Base-by-base conservation (phyloP, 2,329 filamentous ascomycete genomes). In the Fusarium burgessii region DNA sequence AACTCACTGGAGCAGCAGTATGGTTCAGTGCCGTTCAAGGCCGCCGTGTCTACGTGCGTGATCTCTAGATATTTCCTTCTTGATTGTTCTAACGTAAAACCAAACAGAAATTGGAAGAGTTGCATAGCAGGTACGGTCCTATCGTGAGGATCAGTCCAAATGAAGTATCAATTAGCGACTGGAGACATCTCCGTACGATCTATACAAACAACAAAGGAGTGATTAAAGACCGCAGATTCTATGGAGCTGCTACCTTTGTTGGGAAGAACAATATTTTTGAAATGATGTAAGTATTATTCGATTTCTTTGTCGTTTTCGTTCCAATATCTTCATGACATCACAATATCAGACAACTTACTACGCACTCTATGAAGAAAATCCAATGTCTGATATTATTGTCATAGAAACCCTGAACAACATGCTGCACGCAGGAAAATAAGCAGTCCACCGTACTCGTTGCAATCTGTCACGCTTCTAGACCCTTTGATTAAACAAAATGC, bases 31-130 rank as follows among this genome's bases (percentile, higher is more conserved):
- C 32, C 8, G 3, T 50, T 2, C 15, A 35, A 50, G 47, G 47
- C 15, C 32, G 47, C 13, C 47, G 47, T 6, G 20, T 25, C 14
- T 50, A 35, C 32, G 47, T 50, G 23, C 0, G 47, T 35, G 0
- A 50, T 6, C 15, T 23, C 7, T 2, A 2, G 0, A 3, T 0
- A 23, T 18, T 2, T 2, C n/a, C 2, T 33, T 17, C 2, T 2
- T 17, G 14, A 14, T 13, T 13, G 7, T 17, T 1, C 27, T 20
- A 7, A 47, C 2, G 18, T 2, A 4, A 23, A 1, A 33, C 2
- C 13, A 25, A 23, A 6, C 2, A 50, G 47, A 50, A 50, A 1
- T 17, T 50, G 2, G 32, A 50, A 9, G 32, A 50, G 5, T 1
- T 50, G 0, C 47, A 50, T 9, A 35, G 10, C 4, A 50, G 25